Evolutionary conservation across 768 basidiomycete genomes (phyloP).

Genomic region (Kwoniella dendrophila): DNA sequence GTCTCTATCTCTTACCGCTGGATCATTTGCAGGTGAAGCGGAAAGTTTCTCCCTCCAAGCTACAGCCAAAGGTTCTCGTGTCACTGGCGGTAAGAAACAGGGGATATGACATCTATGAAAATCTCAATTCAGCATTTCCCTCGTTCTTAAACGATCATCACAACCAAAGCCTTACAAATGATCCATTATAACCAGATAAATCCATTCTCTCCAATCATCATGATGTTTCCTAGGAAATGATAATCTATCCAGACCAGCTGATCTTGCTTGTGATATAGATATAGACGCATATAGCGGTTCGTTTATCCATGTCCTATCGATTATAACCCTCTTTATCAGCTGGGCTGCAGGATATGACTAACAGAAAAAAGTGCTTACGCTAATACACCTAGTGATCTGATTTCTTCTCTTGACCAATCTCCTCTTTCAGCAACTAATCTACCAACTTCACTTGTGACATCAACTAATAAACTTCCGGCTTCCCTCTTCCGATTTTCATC

Average conservation of each 20-base stretch:
- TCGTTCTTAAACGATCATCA: background rate
- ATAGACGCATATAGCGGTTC: constrained; percentile 33
- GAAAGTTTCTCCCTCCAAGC: constrained; percentile 40
- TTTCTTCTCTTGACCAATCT: constrained; percentile 44
- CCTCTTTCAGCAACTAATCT: constrained; percentile 28
- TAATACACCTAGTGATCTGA: constrained; percentile 41
- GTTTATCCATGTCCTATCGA: constrained; percentile 43
- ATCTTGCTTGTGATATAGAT: constrained; percentile 36
- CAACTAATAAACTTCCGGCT: constrained; percentile 26
- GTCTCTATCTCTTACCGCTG: constrained; percentile 48
- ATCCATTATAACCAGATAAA: constrained; percentile 49
- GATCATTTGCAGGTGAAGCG: constrained; percentile 20
- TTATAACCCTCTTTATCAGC: constrained; percentile 5
- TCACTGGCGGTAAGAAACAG: constrained; percentile 35
- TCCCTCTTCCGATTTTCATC: constrained; percentile 28
- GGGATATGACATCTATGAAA: constrained; percentile 34
- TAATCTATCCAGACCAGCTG: constrained; percentile 31
- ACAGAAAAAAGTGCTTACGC: constrained; percentile 34
- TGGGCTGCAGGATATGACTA: no score
- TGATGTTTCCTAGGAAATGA: constrained; percentile 19
- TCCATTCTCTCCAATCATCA: constrained; percentile 54
- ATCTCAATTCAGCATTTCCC: background rate
- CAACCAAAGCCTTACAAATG: constrained; percentile 28
- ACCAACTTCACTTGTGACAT: constrained; percentile 30
- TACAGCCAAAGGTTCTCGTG: constrained; percentile 26